Conservation (phyloP, 495 filamentous ascomycete species). For the Neurospora discreta region DNA sequence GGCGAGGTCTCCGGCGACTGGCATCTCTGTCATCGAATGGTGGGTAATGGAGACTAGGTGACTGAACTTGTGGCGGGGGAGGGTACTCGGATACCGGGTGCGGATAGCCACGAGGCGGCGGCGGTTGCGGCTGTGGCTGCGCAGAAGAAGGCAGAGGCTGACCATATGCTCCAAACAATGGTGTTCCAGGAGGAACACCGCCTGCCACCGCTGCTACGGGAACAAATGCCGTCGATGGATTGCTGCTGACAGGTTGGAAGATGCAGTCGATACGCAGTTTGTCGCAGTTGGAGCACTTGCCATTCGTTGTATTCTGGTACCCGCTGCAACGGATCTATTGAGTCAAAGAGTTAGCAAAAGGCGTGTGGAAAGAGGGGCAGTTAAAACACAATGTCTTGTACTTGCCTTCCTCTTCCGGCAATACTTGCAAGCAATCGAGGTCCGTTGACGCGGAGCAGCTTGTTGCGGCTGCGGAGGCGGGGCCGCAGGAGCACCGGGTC, state of each 20-base stretch:
- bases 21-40: slow-evolving; percentile 26
- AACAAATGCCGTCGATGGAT: slow-evolving; percentile 36
- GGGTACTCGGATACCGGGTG: slow-evolving; percentile 14
- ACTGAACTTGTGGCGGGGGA: slow-evolving; percentile 8
- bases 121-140: slow-evolving; percentile 4
- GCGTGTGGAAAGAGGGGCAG: background rate
- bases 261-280: slow-evolving; percentile 42
- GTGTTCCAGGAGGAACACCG: slow-evolving; percentile 38
- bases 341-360: slow-evolving; percentile 5
- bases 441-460: slow-evolving; percentile 37
- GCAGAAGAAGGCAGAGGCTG: slow-evolving; percentile 28
- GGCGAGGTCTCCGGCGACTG: slow-evolving; percentile 24
- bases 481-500: slow-evolving; percentile 12
- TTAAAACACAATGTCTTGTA: background rate
- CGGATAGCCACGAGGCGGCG: slow-evolving; percentile 6
- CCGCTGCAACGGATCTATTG: slow-evolving; percentile 41
- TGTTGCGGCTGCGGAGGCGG: slow-evolving; percentile 20
- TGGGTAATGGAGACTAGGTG: slow-evolving; percentile 27
- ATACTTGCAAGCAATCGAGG: slow-evolving; percentile 41
- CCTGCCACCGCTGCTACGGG: slow-evolving; percentile 36
- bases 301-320: slow-evolving; percentile 37
- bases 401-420: slow-evolving; percentile 40
- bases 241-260: slow-evolving; percentile 39
- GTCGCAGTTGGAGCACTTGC: slow-evolving; percentile 40
- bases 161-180: slow-evolving; percentile 38